Conservation (phyloP, 2,329 filamentous ascomycete genomes). For the Fusarium tjaetaba region DNA sequence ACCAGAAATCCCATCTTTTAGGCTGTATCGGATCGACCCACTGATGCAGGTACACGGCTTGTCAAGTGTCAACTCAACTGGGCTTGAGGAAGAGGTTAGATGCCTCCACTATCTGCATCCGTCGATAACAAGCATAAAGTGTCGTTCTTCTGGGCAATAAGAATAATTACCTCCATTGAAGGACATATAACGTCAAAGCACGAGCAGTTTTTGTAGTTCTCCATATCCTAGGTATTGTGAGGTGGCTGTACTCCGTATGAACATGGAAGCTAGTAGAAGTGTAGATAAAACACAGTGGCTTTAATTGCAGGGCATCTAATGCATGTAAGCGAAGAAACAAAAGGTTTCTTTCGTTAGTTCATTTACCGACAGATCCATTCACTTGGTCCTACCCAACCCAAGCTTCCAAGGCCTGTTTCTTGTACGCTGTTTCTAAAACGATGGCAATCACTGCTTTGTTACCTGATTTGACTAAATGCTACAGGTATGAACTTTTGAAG, state of each 20-base stretch:
- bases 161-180: neutral
- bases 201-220: neutral
- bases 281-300: neutral
- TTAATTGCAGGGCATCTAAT: conserved; percentile 23
- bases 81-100: neutral
- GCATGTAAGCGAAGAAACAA: conserved; percentile 34
- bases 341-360: conserved; percentile 6
- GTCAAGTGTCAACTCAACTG: conserved; percentile 20
- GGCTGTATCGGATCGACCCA: conserved; percentile 24
- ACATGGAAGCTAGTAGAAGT: neutral
- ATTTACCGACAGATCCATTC: conserved; percentile 16
- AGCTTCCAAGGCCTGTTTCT: neutral
- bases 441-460: neutral
- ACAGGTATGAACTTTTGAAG: neutral
- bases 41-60: conserved; percentile 36
- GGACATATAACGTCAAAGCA: neutral
- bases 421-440: neutral
- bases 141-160: neutral
- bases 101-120: conserved; percentile 18
- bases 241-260: neutral
- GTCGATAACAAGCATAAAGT: neutral
- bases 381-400: neutral
- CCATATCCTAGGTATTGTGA: neutral
- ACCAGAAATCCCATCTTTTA: conserved; percentile 7
- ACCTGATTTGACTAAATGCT: neutral